phyloP scores from a whole-genome alignment of 805 yeast species.

The Yamadazyma endophytica region DNA sequence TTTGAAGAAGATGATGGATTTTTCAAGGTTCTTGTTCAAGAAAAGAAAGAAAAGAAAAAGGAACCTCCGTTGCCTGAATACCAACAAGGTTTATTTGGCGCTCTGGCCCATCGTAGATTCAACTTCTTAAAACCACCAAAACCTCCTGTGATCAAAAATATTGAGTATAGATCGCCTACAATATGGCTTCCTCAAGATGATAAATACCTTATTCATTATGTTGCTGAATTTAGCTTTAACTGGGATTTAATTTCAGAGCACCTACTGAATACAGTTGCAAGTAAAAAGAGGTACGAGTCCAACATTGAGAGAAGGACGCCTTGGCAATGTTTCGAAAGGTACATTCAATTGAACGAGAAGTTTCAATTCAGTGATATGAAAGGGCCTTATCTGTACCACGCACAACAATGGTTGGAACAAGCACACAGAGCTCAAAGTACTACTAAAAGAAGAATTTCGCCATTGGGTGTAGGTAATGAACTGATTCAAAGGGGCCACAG shows the following conservation, averaged over 20 bases:
- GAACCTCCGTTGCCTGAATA: slow-evolving; percentile 35
- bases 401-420: slow-evolving; percentile 89
- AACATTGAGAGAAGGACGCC: slow-evolving; percentile 94
- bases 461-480: slow-evolving; percentile 90
- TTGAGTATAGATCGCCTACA: slow-evolving; percentile 84
- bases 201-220: slow-evolving; percentile 69
- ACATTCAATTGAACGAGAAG: slow-evolving; percentile 85
- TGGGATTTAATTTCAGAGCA: slow-evolving; percentile 91
- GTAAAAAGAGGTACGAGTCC: slow-evolving; percentile 61
- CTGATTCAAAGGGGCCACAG: slow-evolving; percentile 92
- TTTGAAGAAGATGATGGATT: slow-evolving; percentile 60
- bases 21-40: slow-evolving; percentile 52
- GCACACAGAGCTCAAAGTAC: slow-evolving; percentile 86
- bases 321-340: slow-evolving; percentile 98
- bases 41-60: slow-evolving; percentile 17
- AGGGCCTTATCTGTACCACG: slow-evolving; percentile 77
- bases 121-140: slow-evolving; percentile 78
- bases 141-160: slow-evolving; percentile 80
- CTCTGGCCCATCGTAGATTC: slow-evolving; percentile 48
- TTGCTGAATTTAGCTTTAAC: slow-evolving; percentile 82
- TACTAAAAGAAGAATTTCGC: slow-evolving; percentile 83
- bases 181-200: slow-evolving; percentile 97
- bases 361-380: slow-evolving; percentile 84
- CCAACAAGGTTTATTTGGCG: slow-evolving; percentile 59
- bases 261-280: slow-evolving; percentile 60